A percentile compares a stretch with the other conserved stretches of the same genome.
Conservation (phyloP, 1,139 yeast genomes). For the Yamadazyma atmosphaerica region DNA sequence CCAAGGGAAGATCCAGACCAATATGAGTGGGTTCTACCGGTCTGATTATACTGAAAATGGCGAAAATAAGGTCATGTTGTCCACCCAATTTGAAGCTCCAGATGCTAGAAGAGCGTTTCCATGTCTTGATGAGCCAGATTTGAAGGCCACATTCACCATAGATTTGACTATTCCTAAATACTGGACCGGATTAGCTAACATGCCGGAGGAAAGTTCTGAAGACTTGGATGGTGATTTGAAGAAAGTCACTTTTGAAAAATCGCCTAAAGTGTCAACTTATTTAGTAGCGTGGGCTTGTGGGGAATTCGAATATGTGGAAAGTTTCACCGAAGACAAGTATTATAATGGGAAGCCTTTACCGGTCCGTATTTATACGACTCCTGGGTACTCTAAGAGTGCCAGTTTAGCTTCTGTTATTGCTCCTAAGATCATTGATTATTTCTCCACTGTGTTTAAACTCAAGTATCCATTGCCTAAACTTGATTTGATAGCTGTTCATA, state of each 20-base stretch:
- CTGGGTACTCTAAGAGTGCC: constrained; percentile 65
- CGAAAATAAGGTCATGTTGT: constrained; percentile 61
- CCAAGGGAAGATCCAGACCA: constrained; percentile 51
- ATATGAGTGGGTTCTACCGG: constrained; percentile 80
- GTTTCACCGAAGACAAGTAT: constrained; percentile 34
- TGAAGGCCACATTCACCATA: constrained; percentile 71
- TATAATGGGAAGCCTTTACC: constrained; percentile 60
- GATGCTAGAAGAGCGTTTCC: constrained; percentile 87
- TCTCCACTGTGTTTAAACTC: constrained; percentile 62
- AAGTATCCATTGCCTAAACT: constrained; percentile 73
- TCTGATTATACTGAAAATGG: constrained; percentile 68
- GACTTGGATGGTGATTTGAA: constrained; percentile 15
- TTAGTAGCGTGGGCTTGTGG: constrained; percentile 78
- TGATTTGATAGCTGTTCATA: constrained; percentile 75
- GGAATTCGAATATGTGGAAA: constrained; percentile 70
- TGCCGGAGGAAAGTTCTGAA: constrained; percentile 46
- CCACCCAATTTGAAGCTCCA: constrained; percentile 86
- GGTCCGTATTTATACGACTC: constrained; percentile 69
- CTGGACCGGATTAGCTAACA: constrained; percentile 72
- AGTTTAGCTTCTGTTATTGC: constrained; percentile 64
- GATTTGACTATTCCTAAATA: constrained; percentile 55
- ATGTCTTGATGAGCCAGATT: constrained; percentile 76
- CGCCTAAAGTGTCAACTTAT: constrained; percentile 77
- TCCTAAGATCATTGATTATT: constrained; percentile 66
- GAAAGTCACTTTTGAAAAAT: constrained; percentile 39